These are phyloP conservation scores for Fistulifera solaris DNA, from an alignment of 108 stramenopile species.

Conservation along the genomic window DNA sequence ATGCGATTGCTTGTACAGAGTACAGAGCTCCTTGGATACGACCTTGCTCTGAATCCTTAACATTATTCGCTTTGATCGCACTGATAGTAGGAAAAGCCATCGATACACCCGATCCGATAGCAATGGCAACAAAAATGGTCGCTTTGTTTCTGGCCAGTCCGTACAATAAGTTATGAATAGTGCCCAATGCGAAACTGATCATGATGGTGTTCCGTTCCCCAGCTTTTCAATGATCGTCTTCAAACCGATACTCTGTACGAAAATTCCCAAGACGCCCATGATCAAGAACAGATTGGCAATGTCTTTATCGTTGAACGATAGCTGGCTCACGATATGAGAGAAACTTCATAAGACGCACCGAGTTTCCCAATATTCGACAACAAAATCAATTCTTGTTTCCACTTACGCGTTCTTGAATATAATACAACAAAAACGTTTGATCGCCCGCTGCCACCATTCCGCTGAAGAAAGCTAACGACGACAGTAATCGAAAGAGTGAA, in stretches of 20 bases:
- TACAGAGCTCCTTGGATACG: conserved; percentile 81
- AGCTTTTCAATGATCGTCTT: conserved; percentile 60
- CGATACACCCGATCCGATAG: conserved; percentile 32
- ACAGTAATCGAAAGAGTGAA: conserved; percentile 56
- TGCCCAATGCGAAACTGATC: conserved; percentile 45
- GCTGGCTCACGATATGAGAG: too few species aligned
- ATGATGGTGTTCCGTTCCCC: conserved; percentile 63
- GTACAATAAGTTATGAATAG: conserved; percentile 41
- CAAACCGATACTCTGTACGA: conserved; percentile 60
- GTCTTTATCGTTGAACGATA: conserved; percentile 4
- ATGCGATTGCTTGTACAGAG: conserved; percentile 64
- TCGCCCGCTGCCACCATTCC: conserved; percentile 60
- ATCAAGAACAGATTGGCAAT: conserved; percentile 50
- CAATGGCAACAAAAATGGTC: conserved; percentile 49
- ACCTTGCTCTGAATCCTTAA: conserved; percentile 64
- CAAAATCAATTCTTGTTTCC: neutral
- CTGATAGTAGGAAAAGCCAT: conserved; percentile 83
- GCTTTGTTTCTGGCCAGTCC: conserved; percentile 52
- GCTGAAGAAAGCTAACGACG: conserved; percentile 65
- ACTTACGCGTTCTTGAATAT: conserved; percentile 62
- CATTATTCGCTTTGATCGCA: conserved; percentile 83
- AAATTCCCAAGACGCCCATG: conserved; percentile 54
- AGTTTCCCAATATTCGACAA: too few species aligned
- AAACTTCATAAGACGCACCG: too few species aligned
- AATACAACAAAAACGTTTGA: conserved; percentile 66